Percentiles rank a stretch among this genome's conserved stretches.
Conservation (phyloP, 2,329 filamentous ascomycete species). For the Scorias spongiosa region DNA sequence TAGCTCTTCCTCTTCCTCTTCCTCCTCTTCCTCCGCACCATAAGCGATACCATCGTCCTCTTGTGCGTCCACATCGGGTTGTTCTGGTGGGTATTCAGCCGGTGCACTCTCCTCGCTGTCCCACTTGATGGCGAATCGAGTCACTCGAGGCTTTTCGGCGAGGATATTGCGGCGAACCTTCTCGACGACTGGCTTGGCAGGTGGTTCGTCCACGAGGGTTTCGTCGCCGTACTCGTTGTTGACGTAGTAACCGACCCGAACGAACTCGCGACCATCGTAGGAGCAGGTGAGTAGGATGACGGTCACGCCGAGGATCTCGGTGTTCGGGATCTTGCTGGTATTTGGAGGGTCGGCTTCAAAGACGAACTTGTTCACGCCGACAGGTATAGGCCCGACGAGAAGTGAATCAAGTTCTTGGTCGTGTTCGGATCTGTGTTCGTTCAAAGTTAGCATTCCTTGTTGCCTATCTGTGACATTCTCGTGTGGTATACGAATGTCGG, state of each 20-base stretch:
- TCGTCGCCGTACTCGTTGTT: constrained; percentile 98
- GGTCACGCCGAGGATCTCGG: constrained; percentile 91
- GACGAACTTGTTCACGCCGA: constrained; percentile 96
- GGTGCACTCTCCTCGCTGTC: constrained; percentile 96
- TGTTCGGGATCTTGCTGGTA: constrained; percentile 77
- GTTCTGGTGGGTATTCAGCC: constrained; percentile 89
- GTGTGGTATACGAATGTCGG: too few relatives aligned
- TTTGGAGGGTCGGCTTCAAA: constrained; percentile 93
- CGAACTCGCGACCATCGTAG: constrained; percentile 92
- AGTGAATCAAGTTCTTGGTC: constrained; percentile 97
- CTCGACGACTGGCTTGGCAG: constrained; percentile 82
- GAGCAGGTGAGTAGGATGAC: constrained; percentile 92
- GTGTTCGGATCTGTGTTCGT: constrained; percentile 60
- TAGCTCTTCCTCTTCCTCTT: constrained; percentile 53
- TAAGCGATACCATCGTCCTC: constrained; percentile 77
- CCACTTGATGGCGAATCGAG: constrained; percentile 98
- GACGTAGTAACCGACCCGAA: constrained; percentile 96
- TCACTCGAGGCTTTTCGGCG: constrained; percentile 93
- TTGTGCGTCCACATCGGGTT: constrained; percentile 80
- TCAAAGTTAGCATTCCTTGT: neutral
- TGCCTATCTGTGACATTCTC: neutral
- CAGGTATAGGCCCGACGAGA: constrained; percentile 90
- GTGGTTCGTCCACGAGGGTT: constrained; percentile 76
- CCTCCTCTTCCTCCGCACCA: constrained; percentile 69
- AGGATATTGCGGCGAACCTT: constrained; percentile 84